Evolutionary conservation across 345 rosid species (phyloP).

Genomic region (Eucalyptus viminalis): DNA sequence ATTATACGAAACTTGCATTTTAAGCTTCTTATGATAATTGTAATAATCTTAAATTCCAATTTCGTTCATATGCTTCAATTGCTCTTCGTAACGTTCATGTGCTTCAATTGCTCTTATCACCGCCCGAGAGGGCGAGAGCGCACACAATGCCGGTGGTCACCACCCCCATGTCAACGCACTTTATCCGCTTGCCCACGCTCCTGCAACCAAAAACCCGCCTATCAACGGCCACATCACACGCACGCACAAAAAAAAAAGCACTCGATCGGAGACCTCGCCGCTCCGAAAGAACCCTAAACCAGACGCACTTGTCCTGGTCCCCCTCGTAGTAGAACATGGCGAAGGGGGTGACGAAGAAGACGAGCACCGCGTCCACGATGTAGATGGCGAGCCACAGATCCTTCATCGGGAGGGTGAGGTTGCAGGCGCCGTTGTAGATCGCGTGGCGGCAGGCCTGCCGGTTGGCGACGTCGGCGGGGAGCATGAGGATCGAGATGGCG

Average conservation of each 20-base stretch:
- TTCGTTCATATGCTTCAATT: no score
- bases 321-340: constrained; percentile 99
- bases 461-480: constrained; percentile 98
- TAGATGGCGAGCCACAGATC: constrained; percentile 93
- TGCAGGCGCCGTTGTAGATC: constrained; percentile 89
- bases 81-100: no score
- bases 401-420: constrained; percentile 92
- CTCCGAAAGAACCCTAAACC: background rate
- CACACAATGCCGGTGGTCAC: constrained; percentile 70
- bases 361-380: constrained; percentile 76
- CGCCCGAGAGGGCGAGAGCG: no score
- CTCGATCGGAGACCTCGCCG: background rate
- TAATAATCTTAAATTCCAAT: no score
- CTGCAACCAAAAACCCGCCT: constrained; percentile 19
- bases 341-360: constrained; percentile 89
- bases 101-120: no score
- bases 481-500: constrained; percentile 86
- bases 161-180: constrained; percentile 82
- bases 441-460: constrained; percentile 96
- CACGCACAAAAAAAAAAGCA: background rate
- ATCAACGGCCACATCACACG: background rate
- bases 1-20: no score
- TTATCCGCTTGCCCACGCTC: constrained; percentile 70
- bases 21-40: no score
- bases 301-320: constrained; percentile 91